Percentiles rank a stretch among this genome's conserved stretches.
phyloP scores from a whole-genome alignment of 257 asterid genomes.

The Coffea canephora region DNA sequence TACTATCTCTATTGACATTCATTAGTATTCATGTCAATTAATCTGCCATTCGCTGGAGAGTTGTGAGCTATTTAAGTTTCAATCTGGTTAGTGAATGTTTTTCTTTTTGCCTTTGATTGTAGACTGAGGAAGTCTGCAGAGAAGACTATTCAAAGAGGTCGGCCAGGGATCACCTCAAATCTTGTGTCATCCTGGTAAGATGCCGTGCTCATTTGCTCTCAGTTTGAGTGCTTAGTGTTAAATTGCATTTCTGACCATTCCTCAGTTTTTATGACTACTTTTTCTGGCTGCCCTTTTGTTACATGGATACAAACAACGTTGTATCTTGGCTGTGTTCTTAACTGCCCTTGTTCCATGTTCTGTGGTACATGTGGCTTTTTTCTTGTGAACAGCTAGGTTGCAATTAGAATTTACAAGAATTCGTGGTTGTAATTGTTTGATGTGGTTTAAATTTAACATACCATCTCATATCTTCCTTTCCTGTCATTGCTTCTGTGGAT shows the following conservation, averaged over 20 bases:
- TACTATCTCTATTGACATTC: background rate
- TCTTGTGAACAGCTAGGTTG: background rate
- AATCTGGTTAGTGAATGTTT: background rate
- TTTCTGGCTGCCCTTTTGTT: background rate
- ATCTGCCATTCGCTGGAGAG: background rate
- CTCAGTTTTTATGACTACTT: background rate
- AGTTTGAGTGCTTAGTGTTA: background rate
- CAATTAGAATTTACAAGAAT: background rate
- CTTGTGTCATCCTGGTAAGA: conserved; percentile 43
- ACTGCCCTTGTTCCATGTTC: background rate
- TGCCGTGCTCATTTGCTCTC: background rate
- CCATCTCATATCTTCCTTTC: background rate
- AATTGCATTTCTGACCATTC: background rate
- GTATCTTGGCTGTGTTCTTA: background rate
- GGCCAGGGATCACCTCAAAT: conserved; percentile 41
- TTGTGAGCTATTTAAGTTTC: background rate
- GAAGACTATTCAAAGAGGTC: conserved; percentile 41
- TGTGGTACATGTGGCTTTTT: background rate
- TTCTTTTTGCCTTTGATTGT: conserved; percentile 8
- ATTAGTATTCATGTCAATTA: background rate
- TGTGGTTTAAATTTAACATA: background rate
- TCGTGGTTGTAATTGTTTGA: background rate
- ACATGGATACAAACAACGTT: background rate
- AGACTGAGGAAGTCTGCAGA: conserved; percentile 50
- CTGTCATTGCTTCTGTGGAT: background rate